Percentiles rank a stretch among this genome's conserved stretches.
Conservation (phyloP, 345 rosid genomes). For the Limnanthes douglasii region DNA sequence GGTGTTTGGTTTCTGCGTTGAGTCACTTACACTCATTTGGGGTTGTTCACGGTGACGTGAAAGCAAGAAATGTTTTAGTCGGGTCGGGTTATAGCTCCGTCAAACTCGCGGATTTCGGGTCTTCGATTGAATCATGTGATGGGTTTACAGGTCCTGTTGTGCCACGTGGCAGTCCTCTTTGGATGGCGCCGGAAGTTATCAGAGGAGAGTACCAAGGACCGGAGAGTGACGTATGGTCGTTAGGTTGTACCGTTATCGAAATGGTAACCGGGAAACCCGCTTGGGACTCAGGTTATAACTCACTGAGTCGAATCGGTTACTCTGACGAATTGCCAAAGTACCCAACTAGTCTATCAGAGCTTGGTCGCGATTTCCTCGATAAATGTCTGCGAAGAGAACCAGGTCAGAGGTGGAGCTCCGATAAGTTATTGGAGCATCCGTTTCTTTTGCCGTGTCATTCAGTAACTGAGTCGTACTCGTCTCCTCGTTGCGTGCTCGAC, state of each 20-base stretch:
- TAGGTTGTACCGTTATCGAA: slow-evolving; percentile 65
- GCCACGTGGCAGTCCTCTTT: slow-evolving; percentile 79
- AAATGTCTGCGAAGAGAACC: slow-evolving; percentile 45
- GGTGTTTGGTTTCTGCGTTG: slow-evolving; percentile 51
- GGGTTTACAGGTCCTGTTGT: neutral
- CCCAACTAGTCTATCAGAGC: slow-evolving; percentile 29
- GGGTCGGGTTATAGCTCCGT: slow-evolving; percentile 13
- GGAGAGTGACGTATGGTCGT: slow-evolving; percentile 73
- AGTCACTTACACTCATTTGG: slow-evolving; percentile 35
- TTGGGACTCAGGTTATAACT: slow-evolving; percentile 45
- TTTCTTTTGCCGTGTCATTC: slow-evolving; percentile 22
- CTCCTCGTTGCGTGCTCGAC: slow-evolving; percentile 71
- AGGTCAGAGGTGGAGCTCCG: slow-evolving; percentile 55
- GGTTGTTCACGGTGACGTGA: slow-evolving; percentile 71
- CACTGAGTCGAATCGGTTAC: slow-evolving; percentile 40
- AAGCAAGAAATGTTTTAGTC: slow-evolving; percentile 47
- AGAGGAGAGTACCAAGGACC: slow-evolving; percentile 56
- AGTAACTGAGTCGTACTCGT: slow-evolving; percentile 15
- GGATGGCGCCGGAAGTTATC: slow-evolving; percentile 93
- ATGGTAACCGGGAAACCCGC: slow-evolving; percentile 62
- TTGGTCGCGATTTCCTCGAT: slow-evolving; percentile 44
- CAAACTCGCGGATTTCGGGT: slow-evolving; percentile 76
- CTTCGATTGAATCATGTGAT: slow-evolving; percentile 17
- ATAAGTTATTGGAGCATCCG: slow-evolving; percentile 51
- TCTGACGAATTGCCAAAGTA: slow-evolving; percentile 32